Percentiles rank a stretch among this genome's conserved stretches.
These are phyloP conservation scores for Malus sylvestris DNA, from an alignment of 306 rosid species.

Conservation along the genomic window DNA sequence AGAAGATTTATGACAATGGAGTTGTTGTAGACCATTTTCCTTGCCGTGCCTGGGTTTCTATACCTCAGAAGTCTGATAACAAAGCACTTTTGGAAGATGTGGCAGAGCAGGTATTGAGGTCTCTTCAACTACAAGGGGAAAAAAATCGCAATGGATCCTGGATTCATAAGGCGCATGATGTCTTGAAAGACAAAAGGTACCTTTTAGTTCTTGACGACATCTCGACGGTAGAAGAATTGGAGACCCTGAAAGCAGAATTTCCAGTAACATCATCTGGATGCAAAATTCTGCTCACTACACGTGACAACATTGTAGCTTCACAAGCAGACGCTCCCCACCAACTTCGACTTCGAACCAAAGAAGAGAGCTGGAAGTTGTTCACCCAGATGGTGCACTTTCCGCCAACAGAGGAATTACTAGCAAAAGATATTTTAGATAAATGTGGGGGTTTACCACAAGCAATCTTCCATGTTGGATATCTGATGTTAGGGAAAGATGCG, in stretches of 20 bases:
- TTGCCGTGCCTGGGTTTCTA: slow-evolving; percentile 19
- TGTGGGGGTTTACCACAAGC: neutral
- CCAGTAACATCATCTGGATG: neutral
- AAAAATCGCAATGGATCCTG: neutral
- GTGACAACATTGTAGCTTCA: slow-evolving; percentile 5
- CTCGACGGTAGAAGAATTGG: neutral
- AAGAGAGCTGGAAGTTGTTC: slow-evolving; percentile 25
- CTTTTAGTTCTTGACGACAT: slow-evolving; percentile 29
- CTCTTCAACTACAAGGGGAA: neutral
- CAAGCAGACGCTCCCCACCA: neutral
- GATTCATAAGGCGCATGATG: neutral
- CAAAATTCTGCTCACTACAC: slow-evolving; percentile 27
- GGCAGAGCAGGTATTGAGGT: slow-evolving; percentile 7
- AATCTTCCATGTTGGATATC: neutral
- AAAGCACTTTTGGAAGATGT: neutral
- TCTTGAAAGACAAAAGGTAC: neutral
- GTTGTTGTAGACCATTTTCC: neutral
- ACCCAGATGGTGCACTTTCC: slow-evolving; percentile 16
- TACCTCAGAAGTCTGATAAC: neutral
- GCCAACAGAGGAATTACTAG: slow-evolving; percentile 9
- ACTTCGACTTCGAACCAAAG: slow-evolving; percentile 28
- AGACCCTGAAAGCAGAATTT: neutral
- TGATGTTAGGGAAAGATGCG: slow-evolving; percentile 3
- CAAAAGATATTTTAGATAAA: slow-evolving; percentile 13
- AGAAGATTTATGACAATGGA: slow-evolving; percentile 14